Evolutionary conservation across 495 filamentous ascomycete genomes (phyloP).

Genomic region (Hypoxylon perforatum): DNA sequence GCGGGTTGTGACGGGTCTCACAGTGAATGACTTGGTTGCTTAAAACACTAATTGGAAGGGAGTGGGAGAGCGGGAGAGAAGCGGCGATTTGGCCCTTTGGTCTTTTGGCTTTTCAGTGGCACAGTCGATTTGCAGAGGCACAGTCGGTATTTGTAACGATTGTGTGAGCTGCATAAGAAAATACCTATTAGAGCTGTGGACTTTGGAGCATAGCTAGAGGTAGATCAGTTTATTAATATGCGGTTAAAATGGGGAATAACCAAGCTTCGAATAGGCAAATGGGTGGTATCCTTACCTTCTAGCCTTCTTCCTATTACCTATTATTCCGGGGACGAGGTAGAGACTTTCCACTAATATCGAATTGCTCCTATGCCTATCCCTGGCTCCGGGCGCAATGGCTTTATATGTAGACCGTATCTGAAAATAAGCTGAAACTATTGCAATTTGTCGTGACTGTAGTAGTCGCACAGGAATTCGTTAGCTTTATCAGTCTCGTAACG

Average conservation of each 20-base stretch:
- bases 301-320: constrained; percentile 18
- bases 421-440: not conserved
- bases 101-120: constrained; percentile 23
- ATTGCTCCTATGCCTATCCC: not conserved
- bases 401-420: too few species aligned
- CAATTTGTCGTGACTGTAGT: not conserved
- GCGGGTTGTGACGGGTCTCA: not conserved
- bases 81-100: constrained; percentile 12
- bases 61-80: constrained; percentile 12
- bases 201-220: constrained; percentile 13
- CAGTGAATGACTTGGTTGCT: not conserved
- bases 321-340: constrained; percentile 23
- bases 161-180: constrained; percentile 18
- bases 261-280: not conserved
- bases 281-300: constrained; percentile 1
- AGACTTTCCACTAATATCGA: not conserved
- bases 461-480: not conserved
- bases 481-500: not conserved
- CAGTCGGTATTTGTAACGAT: constrained; percentile 11
- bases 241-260: constrained; percentile 32
- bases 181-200: constrained; percentile 28
- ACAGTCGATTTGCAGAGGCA: constrained; percentile 25
- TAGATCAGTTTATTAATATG: constrained; percentile 38
- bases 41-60: constrained; percentile 4
- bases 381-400: not conserved